Base-by-base conservation (phyloP, 164 flowering plant species). In the Platanus orientalis region DNA sequence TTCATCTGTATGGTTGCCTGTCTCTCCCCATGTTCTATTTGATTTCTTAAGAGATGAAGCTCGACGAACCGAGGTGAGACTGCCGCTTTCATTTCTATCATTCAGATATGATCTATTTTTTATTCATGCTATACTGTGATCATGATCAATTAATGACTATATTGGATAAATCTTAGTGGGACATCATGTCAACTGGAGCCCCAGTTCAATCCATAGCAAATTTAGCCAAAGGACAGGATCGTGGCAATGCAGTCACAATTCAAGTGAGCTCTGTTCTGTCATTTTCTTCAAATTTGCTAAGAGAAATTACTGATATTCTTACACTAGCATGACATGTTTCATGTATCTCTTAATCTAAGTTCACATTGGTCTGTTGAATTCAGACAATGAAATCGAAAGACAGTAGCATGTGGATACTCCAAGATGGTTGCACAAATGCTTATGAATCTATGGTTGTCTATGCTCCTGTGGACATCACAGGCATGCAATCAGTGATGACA, bases 1-100 rank as follows among this genome's bases (percentile, higher is more conserved):
- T 70, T 83, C 96, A 17, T 90, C 98, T 19, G 81, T 90, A 0
- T 92, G 97, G 91, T 63, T 95, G 68, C 95, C 99, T 14, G 84
- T 88, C 25, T 71, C 91, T 62, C 85, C 93, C 23, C 65, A 72
- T 42, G 65, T 73, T 29, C 68, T 95, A 6, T 90, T 92, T 48
- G 92, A 90, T 69, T 92, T 89, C 81, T 67, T 95, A 23, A 76
- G 90, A 67, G 97, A 92, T 57, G 97, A 92, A 60, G 63, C 79
- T 65, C 87, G 76, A 20, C 74, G 96, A n/a, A 72, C 60, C 23
- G 96, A 95, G 96, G 99, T 89, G 54, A 52, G 50, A 48, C 51
- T 24, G 27, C 20, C 20, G 19, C 2, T 17, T 34, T 14, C 59
- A 51, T 32, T 39, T 32, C 19, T 57, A 27, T 21, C 36, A 27